Conservation (phyloP, 2,329 filamentous ascomycete species). For the Tolypocladium capitatum region DNA sequence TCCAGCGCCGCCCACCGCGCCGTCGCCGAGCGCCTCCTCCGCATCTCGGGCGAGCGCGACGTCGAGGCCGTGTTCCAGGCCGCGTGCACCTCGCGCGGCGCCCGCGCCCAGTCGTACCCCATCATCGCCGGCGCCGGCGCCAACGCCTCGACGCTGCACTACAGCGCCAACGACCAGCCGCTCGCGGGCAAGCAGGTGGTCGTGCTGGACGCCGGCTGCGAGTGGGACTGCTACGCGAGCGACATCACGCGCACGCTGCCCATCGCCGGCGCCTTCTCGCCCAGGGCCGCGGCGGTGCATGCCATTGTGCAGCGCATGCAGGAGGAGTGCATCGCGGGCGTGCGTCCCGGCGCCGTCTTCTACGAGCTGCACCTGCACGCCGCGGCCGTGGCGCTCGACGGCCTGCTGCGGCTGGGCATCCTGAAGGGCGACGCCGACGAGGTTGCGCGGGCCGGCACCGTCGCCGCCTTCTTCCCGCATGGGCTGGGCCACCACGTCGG, state of each 20-base stretch:
- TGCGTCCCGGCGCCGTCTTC: conserved; percentile 58
- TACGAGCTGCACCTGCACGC: conserved; percentile 61
- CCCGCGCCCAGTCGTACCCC: conserved; percentile 70
- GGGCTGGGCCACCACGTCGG: conserved; percentile 53
- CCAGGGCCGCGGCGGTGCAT: conserved; percentile 62
- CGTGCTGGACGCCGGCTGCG: conserved; percentile 76
- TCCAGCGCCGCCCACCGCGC: conserved; percentile 64
- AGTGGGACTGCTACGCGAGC: conserved; percentile 74
- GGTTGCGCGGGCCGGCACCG: conserved; percentile 37
- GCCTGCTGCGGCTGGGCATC: conserved; percentile 59
- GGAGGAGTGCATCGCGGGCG: conserved; percentile 51
- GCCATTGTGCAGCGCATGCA: conserved; percentile 73
- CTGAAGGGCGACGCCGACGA: conserved; percentile 50
- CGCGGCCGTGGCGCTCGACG: conserved; percentile 56
- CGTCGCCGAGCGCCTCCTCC: conserved; percentile 51
- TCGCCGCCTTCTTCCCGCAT: conserved; percentile 53
- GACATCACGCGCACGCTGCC: conserved; percentile 87
- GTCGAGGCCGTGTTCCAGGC: conserved; percentile 67
- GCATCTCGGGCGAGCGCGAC: conserved; percentile 64
- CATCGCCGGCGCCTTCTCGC: conserved; percentile 52
- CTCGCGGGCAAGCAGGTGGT: conserved; percentile 60
- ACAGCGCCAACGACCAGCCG: conserved; percentile 63
- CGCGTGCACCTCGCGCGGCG: conserved; percentile 58
- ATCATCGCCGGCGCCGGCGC: conserved; percentile 75
- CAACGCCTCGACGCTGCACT: conserved; percentile 82